A percentile compares a stretch with the other conserved stretches of the same genome.
These are phyloP conservation scores for Myxozyma sirexii DNA, from an alignment of 805 yeast genomes.

Conservation along the genomic window DNA sequence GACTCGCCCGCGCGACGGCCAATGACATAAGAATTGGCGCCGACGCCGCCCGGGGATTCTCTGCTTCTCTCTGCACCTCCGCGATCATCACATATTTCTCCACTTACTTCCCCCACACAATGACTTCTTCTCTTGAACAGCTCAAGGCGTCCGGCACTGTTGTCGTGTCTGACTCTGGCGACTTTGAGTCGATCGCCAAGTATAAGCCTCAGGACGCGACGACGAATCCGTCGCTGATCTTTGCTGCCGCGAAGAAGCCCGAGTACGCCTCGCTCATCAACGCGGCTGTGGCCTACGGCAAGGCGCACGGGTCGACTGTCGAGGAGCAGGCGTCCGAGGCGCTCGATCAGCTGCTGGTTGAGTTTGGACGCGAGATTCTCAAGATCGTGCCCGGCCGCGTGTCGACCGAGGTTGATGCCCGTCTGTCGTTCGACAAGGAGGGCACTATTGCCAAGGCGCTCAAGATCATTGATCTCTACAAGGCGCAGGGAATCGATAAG, in stretches of 20 bases:
- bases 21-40: background rate
- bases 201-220: conserved; percentile 99
- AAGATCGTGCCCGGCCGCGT: conserved; percentile 98
- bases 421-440: conserved; percentile 92
- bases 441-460: conserved; percentile 93
- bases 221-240: conserved; percentile 95
- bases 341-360: conserved; percentile 88
- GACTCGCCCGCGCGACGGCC: conserved; percentile 7
- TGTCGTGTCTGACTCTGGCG: conserved; percentile 99
- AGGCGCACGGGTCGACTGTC: conserved; percentile 49
- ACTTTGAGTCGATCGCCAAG: conserved; percentile 95
- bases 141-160: conserved; percentile 93
- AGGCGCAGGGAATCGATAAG: conserved; percentile 79
- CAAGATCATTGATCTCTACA: conserved; percentile 83
- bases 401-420: conserved; percentile 98
- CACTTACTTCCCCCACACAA: conserved; percentile 17
- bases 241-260: conserved; percentile 91
- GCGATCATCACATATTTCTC: background rate
- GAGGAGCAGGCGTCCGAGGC: conserved; percentile 76
- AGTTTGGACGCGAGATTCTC: conserved; percentile 92
- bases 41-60: background rate
- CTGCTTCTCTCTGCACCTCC: background rate
- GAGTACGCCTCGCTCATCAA: conserved; percentile 90
- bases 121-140: conserved; percentile 77
- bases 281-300: conserved; percentile 84